A percentile compares a stretch with the other conserved stretches of the same genome.
Evolutionary conservation across 805 yeast genomes (phyloP).

Genomic region (Blastobotrys robertii): DNA sequence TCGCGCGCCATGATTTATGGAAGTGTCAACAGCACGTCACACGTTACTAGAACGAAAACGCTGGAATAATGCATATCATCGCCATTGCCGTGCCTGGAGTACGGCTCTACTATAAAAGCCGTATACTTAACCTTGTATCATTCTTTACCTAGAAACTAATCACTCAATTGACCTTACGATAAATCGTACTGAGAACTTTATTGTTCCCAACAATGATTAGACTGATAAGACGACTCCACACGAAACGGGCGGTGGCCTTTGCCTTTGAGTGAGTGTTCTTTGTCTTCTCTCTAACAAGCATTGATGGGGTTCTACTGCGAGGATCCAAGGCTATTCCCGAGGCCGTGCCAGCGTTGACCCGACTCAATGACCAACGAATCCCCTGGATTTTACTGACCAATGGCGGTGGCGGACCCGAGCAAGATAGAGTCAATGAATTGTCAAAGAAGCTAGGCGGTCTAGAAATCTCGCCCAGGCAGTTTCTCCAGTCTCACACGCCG

Average conservation of each 20-base stretch:
- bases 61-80: no score
- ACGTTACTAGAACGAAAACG: no score
- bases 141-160: no score
- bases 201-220: no score
- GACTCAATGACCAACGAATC: conserved; percentile 42
- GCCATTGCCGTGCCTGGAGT: no score
- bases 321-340: conserved; percentile 58
- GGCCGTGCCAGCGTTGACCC: conserved; percentile 51
- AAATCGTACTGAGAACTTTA: no score
- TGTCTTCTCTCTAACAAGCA: conserved; percentile 22
- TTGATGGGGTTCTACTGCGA: conserved; percentile 81
- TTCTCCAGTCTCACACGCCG: conserved; percentile 86
- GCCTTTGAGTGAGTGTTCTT: conserved; percentile 18
- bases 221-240: not conserved
- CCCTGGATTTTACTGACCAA: conserved; percentile 84
- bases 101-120: no score
- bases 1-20: no score
- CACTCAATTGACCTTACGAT: no score
- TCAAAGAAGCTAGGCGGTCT: conserved; percentile 34
- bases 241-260: conserved; percentile 14
- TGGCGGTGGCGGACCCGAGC: conserved; percentile 78
- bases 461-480: conserved; percentile 45
- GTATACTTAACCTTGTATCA: no score
- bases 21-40: no score
- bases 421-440: conserved; percentile 45